Evolutionary conservation across 805 yeast species (phyloP), one percentile per base, ranked within the genome.

Genomic region (Monosporozyma siamensis): DNA sequence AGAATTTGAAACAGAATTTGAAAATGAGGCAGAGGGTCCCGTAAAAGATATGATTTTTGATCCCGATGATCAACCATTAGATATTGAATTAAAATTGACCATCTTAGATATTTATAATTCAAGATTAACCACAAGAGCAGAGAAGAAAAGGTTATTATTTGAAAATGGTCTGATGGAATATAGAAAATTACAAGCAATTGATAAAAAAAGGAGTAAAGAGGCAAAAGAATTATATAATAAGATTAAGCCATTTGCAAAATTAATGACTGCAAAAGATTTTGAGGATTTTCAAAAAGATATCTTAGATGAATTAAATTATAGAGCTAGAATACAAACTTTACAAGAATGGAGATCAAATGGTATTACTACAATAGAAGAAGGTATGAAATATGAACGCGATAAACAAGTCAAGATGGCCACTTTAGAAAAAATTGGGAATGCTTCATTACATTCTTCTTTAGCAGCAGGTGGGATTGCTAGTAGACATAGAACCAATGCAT

Each of bases 41-140:
- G 86, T 92, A 15, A 92, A 92, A 58, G 98, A 92, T 59, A 86
- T 92, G 95, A 75, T 82, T 2, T 92, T 94, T 56, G 97, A 92
- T 54, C 85, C 90, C 0, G 97, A 90, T 49, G 99, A 92, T 55
- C 78, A 80, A 42, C 78, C 82, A 18, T 79, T 81, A 34, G 98
- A 92, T 59, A 82, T 90, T 37, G 95, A 92, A 56, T 72, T 92
- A 58, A 92, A 92, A 62, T 70, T 92, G 47, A 78, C 95, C 0
- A 80, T 89, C 2, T 67, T 92, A 51, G 95, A 87, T 48, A 89
- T 92, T 34, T 92, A 92, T 63, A 88, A 87, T 56, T 81, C 92
- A 26, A 74, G 95, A 49, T 72, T 92, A 49, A 87, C 96, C 2
- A 72, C 90, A 15, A 78, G 99, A 58, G 95, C 95, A 0, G 98